phyloP scores from a whole-genome alignment of 306 rosid species.

The Amphicarpaea edgeworthii region DNA sequence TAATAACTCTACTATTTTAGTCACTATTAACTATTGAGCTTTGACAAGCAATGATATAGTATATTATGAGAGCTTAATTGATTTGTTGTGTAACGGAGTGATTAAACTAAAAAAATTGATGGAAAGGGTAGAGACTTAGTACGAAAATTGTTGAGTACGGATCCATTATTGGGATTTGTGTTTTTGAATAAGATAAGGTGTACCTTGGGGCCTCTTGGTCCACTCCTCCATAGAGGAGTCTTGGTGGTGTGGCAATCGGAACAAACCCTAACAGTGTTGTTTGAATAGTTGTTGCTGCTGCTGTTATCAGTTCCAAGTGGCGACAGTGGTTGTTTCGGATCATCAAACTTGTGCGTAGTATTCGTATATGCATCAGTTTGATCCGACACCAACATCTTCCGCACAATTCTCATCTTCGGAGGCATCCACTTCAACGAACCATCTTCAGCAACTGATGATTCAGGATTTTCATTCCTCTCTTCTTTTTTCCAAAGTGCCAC shows the following conservation, averaged over 20 bases:
- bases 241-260: slow-evolving; percentile 92
- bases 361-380: slow-evolving; percentile 36
- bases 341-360: slow-evolving; percentile 53
- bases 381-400: slow-evolving; percentile 66
- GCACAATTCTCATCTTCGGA: slow-evolving; percentile 82
- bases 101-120: slow-evolving; percentile 9
- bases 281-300: slow-evolving; percentile 51
- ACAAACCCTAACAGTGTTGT: slow-evolving; percentile 77
- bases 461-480: slow-evolving; percentile 41
- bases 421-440: slow-evolving; percentile 72
- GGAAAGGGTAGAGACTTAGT: not conserved
- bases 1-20: not conserved
- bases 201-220: slow-evolving; percentile 98
- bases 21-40: not conserved
- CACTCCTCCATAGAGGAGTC: slow-evolving; percentile 99
- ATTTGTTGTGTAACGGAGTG: not conserved
- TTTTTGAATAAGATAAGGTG: not conserved
- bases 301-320: slow-evolving; percentile 50
- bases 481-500: slow-evolving; percentile 53
- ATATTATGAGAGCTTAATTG: not conserved
- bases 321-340: slow-evolving; percentile 47
- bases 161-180: not conserved
- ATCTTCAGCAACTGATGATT: slow-evolving; percentile 29
- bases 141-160: not conserved
- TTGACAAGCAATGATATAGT: not conserved